Evolutionary conservation across 805 yeast species (phyloP).

Genomic region (Lachancea fermentati): DNA sequence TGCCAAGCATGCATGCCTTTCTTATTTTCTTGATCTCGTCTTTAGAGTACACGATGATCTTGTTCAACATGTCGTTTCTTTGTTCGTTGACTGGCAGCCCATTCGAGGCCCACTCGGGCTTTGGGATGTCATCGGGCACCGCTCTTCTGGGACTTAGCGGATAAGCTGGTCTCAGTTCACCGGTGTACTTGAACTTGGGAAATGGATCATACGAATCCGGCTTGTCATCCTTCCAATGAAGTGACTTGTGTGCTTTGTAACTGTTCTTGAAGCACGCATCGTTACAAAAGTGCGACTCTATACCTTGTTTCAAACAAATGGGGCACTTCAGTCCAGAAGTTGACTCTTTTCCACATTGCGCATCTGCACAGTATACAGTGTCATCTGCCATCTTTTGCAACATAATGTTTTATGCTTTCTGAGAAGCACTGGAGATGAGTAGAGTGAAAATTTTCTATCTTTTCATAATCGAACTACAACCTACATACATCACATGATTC

Average conservation of each 20-base stretch:
- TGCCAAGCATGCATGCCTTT: conserved; percentile 65
- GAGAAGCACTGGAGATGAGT: background rate
- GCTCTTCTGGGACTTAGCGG: conserved; percentile 71
- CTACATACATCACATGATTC: conserved; percentile 1
- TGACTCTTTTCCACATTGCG: conserved; percentile 81
- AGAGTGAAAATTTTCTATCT: background rate
- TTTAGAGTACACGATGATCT: conserved; percentile 56
- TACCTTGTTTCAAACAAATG: conserved; percentile 70
- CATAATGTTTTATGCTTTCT: background rate
- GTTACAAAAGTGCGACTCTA: conserved; percentile 65
- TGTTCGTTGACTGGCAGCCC: conserved; percentile 82
- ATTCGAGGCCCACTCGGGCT: conserved; percentile 77
- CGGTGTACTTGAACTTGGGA: conserved; percentile 71
- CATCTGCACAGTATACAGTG: conserved; percentile 54
- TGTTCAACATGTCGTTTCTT: conserved; percentile 58
- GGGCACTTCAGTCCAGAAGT: conserved; percentile 81
- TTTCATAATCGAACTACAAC: background rate
- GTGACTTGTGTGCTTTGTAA: conserved; percentile 68
- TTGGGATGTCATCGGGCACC: conserved; percentile 64
- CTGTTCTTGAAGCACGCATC: conserved; percentile 74
- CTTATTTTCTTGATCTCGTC: conserved; percentile 72
- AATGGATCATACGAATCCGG: conserved; percentile 75
- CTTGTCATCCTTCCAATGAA: conserved; percentile 61
- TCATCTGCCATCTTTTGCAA: conserved; percentile 2
- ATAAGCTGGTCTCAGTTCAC: conserved; percentile 68